These are phyloP conservation scores for Dipteronia sinensis DNA, from an alignment of 345 rosid genomes.

Conservation along the genomic window DNA sequence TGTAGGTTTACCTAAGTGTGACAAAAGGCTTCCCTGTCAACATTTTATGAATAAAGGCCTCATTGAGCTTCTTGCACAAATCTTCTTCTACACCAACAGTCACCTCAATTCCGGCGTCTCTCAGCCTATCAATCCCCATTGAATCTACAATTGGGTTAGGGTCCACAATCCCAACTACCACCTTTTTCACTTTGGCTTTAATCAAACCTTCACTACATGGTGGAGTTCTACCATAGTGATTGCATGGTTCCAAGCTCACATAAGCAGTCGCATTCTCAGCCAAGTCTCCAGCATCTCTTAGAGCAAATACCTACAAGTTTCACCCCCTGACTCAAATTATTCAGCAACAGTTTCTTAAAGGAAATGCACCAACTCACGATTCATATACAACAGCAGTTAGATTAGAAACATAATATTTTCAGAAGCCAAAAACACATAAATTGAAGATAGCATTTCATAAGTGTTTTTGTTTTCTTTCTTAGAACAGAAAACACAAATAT, in stretches of 20 bases:
- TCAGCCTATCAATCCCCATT: slow-evolving; percentile 58
- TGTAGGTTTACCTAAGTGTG: slow-evolving; percentile 58
- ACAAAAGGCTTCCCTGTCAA: slow-evolving; percentile 67
- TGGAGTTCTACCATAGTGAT: slow-evolving; percentile 91
- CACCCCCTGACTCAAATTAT: slow-evolving; percentile 6
- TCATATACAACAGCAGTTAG: background rate
- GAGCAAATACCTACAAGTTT: slow-evolving; percentile 72
- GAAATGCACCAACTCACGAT: background rate
- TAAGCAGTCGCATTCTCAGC: slow-evolving; percentile 85
- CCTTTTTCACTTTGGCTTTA: slow-evolving; percentile 79
- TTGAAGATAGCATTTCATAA: background rate
- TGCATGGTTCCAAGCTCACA: slow-evolving; percentile 92
- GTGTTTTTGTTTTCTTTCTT: background rate
- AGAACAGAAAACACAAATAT: background rate
- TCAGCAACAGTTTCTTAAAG: slow-evolving; percentile 4
- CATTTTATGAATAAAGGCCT: slow-evolving; percentile 73
- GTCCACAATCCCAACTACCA: slow-evolving; percentile 82
- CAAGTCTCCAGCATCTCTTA: slow-evolving; percentile 75
- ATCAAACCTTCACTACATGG: slow-evolving; percentile 86
- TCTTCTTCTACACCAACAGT: slow-evolving; percentile 72
- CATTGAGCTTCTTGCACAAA: slow-evolving; percentile 77
- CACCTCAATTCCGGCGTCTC: slow-evolving; percentile 70
- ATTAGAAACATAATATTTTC: background rate
- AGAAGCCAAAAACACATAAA: background rate
- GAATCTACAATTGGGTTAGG: slow-evolving; percentile 92